Evolutionary conservation across 2,329 filamentous ascomycete species (phyloP), one percentile per base, ranked within the genome.

Genomic region (Trichoderma lentiforme): DNA sequence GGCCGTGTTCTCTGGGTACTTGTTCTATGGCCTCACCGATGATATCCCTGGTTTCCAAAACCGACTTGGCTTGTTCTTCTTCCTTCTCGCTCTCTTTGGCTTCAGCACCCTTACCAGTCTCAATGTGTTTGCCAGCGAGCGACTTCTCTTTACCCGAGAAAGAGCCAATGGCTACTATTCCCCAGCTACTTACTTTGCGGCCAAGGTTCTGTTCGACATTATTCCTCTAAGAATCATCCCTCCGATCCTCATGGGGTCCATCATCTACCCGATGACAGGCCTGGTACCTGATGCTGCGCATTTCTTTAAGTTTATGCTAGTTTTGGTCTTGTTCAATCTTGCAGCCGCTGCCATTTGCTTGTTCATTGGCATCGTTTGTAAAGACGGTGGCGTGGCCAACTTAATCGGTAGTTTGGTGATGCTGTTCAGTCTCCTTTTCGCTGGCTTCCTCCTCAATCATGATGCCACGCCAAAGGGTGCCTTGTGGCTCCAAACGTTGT

Each of bases 21-120:
- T 99, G 14, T 99, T 98, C 84, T 99, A 98, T 77, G 96, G 95
- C 3, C 86, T 99, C 62, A 97, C 95, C 0, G 94, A 97, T 78
- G 95, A 99, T 78, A 97, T 99, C 76, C 92, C 94, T 73, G 96
- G 97, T 39, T 99, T 99, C 87, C 96, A 99, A 81, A 99, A 99
- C 81, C 90, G 96, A 24, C 90, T 99, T 6, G 96, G 96, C 74
- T 89, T 99, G 15, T 99, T 99, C 88, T 97, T 99, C 85, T 99
- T 99, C 85, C 87, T 99, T 39, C 88, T 99, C 1, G 94, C 96
- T 0, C 87, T 99, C 3, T 99, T 98, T 77, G 96, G 96, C 11
- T 99, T 99, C 85, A 97, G 94, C 81, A 98, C 95, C 0, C 86
- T 99, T 51, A 98, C 96, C 0, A 97, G 93, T 77, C 86, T 99